These are phyloP conservation scores for Flaveria floridana DNA, from an alignment of 140 eudicot species.

Conservation along the genomic window DNA sequence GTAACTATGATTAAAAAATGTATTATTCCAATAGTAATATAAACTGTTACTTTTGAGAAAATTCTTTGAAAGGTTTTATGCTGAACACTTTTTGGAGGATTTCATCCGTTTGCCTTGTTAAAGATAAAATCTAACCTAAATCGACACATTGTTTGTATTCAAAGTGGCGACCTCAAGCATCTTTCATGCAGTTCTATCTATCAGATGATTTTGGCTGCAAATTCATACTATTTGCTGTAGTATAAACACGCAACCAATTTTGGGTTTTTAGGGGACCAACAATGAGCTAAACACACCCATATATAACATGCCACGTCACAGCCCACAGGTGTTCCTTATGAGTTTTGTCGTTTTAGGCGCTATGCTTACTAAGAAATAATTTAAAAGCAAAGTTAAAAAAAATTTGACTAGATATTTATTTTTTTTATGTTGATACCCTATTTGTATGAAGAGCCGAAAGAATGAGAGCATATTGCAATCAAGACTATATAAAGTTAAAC, in stretches of 20 bases:
- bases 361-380: background rate
- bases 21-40: background rate
- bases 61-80: background rate
- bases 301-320: background rate
- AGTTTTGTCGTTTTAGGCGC: background rate
- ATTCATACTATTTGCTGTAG: background rate
- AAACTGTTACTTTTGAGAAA: background rate
- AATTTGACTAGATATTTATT: constrained; percentile 1
- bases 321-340: background rate
- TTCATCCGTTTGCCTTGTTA: background rate
- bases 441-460: background rate
- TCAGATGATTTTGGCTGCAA: constrained; percentile 7
- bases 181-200: background rate
- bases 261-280: background rate
- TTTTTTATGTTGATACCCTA: background rate
- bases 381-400: background rate
- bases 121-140: background rate
- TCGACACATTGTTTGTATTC: background rate
- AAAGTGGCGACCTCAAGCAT: background rate
- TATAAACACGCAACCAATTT: background rate
- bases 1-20: background rate
- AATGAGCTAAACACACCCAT: background rate
- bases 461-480: background rate
- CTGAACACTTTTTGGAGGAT: background rate
- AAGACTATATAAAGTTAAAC: background rate